Base-by-base conservation (phyloP, 176 grass and related monocot species). In the Avena sativa region DNA sequence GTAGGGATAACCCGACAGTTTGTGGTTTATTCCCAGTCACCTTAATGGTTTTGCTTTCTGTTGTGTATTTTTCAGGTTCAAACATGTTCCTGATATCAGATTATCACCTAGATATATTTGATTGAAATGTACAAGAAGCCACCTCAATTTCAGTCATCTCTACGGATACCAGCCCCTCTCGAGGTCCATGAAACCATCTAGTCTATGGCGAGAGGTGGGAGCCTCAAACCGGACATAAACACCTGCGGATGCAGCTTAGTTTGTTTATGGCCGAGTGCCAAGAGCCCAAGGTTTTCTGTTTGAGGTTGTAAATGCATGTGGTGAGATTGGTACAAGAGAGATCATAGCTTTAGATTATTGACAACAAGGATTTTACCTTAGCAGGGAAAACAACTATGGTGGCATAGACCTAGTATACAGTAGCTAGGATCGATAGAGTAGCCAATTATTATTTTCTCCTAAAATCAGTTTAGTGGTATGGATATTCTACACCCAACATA, bases 351-450 rank as follows among this genome's bases (percentile, higher is more conserved):
- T 81, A 68, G 26, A 25, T 36, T 47, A 81, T 67, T 10, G 8
- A 28, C 0, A 32, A 7, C 40, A 43, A 43, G 40, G 40, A 43
- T 43, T 43, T 43, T 43, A 43, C 40, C 40, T 43, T 43, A 43
- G 40, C 40, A 43, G 40, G 40, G 40, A 43, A 43, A 43, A 43
- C 6, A 43, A 43, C 40, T 43, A 43, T 43, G 40, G 6, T 43
- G 40, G 40, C 40, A 43, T 43, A 43, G 40, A 43, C 40, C 40
- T 48, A 48, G 9, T 48, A 63, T 7, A 73, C 12, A 0, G 71
- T 80, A 85, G 13, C 36, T 85, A 81, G 17, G 56, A 61, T 47
- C 20, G 2, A 25, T 85, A 47, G 79, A 74, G 46, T 80, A 78
- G 47, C 26, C 57, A 80, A 44, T 66, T 74, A 55, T 71, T 74